These are phyloP conservation scores for Curvularia sp. DNA, from an alignment of 2,329 filamentous ascomycete species.

Conservation along the genomic window DNA sequence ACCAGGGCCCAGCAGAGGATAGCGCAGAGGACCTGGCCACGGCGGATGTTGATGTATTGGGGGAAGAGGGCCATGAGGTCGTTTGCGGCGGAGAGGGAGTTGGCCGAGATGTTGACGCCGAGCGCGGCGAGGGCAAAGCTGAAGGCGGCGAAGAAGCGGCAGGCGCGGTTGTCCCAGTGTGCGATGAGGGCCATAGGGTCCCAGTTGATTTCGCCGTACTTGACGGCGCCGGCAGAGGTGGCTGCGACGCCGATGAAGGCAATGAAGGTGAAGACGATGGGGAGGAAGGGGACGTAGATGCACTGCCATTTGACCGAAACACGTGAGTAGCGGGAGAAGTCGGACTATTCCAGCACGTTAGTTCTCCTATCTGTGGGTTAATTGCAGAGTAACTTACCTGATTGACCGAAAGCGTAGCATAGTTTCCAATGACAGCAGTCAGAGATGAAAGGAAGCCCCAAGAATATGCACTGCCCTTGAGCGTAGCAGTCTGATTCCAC, in stretches of 20 bases:
- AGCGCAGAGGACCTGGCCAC: slow-evolving; percentile 57
- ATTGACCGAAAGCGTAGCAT: slow-evolving; percentile 60
- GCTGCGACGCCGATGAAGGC: slow-evolving; percentile 65
- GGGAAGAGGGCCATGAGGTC: slow-evolving; percentile 62
- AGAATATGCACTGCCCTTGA: slow-evolving; percentile 59
- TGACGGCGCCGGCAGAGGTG: slow-evolving; percentile 61
- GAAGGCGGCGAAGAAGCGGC: slow-evolving; percentile 52
- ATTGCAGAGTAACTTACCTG: slow-evolving; percentile 39
- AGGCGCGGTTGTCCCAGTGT: slow-evolving; percentile 49
- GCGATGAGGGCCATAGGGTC: slow-evolving; percentile 52
- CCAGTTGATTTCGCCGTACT: slow-evolving; percentile 58
- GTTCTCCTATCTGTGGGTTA: neutral
- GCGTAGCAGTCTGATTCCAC: slow-evolving; percentile 55
- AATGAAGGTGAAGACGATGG: slow-evolving; percentile 62
- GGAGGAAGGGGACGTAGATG: slow-evolving; percentile 60
- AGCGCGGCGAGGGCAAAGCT: slow-evolving; percentile 59
- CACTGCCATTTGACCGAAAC: slow-evolving; percentile 58
- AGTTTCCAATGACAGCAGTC: slow-evolving; percentile 60
- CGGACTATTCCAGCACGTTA: slow-evolving; percentile 53
- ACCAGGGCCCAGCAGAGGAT: slow-evolving; percentile 54
- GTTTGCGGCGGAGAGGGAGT: slow-evolving; percentile 61
- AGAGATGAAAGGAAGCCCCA: slow-evolving; percentile 62
- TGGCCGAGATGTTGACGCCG: slow-evolving; percentile 62
- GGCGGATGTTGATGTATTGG: slow-evolving; percentile 60
- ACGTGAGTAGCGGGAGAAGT: slow-evolving; percentile 63